These are phyloP conservation scores for Pharus latifolius DNA, from an alignment of 176 grass and related monocot species.

Conservation along the genomic window DNA sequence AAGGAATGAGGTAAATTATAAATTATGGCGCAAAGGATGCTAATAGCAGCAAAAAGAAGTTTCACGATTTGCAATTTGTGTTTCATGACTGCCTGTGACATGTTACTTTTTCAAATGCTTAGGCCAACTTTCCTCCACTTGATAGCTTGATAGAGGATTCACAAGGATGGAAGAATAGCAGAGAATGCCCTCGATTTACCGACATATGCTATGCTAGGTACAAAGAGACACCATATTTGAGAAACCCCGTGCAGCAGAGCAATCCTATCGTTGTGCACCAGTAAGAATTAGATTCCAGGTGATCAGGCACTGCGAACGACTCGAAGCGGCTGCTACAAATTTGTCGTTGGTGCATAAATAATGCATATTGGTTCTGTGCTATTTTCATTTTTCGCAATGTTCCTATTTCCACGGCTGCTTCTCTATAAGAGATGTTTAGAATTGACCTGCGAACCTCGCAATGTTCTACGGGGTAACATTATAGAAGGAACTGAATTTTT, in stretches of 20 bases:
- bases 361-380: background rate
- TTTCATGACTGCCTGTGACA: background rate
- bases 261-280: background rate
- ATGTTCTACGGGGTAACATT: too few species aligned
- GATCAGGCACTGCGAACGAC: background rate
- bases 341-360: background rate
- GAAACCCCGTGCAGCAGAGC: constrained; percentile 27
- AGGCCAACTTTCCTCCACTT: constrained; percentile 84
- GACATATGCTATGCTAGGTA: constrained; percentile 53
- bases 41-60: background rate
- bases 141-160: constrained; percentile 94
- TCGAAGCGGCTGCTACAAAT: background rate
- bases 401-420: background rate
- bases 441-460: too few species aligned
- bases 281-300: constrained; percentile 9
- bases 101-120: constrained; percentile 3
- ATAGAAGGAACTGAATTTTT: too few species aligned
- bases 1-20: constrained; percentile 72
- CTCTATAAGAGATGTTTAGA: too few species aligned
- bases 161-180: constrained; percentile 79
- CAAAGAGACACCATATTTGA: constrained; percentile 63
- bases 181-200: constrained; percentile 72
- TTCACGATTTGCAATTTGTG: background rate
- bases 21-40: background rate
- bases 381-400: background rate